Base-by-base conservation (phyloP, 1,139 yeast species). In the Suhomyces taliae region DNA sequence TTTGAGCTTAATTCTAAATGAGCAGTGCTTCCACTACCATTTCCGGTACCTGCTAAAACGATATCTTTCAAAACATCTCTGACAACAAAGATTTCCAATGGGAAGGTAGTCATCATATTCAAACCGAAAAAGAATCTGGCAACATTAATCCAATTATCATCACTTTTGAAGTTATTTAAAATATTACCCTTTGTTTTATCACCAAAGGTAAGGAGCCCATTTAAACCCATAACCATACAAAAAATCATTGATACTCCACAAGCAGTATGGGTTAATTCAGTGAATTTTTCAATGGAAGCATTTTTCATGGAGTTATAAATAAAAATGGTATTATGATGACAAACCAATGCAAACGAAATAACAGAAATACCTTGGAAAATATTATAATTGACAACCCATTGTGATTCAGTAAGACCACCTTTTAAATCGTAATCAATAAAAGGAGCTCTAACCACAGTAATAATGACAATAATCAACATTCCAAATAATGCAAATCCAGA, bases 91-190 rank as follows among this genome's bases (percentile, higher is more conserved):
- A 91, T 80, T 62, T 91, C 98, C 43, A 91, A 67, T 0, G 98
- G 98, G 57, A 90, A 83, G 0, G 98, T 91, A 0, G 98, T 91
- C 50, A 91, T 75, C 97, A 91, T 91, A 60, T 91, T 91, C 58
- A 91, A 75, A 0, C 98, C 98, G 66, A 91, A 91, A 58, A 96
- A 89, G 56, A 91, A 81, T 46, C 98, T 75, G 0, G 98, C 97
- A 36, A 91, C 71, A 55, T 90, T 91, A 39, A 89, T 88, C 63
- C 82, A 72, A 56, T 73, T 69, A 60, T 90, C 96, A 59, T 81
- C 79, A 45, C 83, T 75, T 19, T 89, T 87, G 67, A 91, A 91
- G 63, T 90, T 91, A 67, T 91, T 91, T 45, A 91, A 70, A 32
- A 91, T 78, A 58, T 91, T 91, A 7, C 97, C 97, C 64, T 86